Conservation (phyloP, 257 asterid genomes). For the Coffea canephora region DNA sequence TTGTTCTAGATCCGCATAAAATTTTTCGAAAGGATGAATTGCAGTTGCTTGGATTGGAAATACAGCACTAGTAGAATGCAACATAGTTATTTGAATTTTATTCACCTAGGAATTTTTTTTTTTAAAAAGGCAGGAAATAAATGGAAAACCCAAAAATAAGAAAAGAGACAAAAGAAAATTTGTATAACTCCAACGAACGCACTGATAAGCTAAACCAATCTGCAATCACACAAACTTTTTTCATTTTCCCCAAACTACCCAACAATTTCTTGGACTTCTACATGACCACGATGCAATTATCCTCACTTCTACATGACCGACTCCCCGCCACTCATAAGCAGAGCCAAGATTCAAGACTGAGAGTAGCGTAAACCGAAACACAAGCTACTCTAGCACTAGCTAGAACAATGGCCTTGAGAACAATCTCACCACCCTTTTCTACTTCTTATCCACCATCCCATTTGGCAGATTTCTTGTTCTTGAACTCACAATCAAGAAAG, state of each 20-base stretch:
- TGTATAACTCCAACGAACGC: not conserved
- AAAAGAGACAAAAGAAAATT: not conserved
- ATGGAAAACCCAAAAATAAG: not conserved
- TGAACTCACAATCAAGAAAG: slow-evolving; percentile 33
- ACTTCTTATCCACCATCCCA: slow-evolving; percentile 38
- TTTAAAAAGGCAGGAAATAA: not conserved
- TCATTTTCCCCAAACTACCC: not conserved
- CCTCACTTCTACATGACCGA: not conserved
- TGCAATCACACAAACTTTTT: not conserved
- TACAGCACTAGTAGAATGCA: too few relatives aligned
- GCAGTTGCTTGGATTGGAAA: too few relatives aligned
- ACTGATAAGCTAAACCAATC: not conserved
- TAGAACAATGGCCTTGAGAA: slow-evolving; percentile 54
- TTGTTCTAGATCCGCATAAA: too few relatives aligned
- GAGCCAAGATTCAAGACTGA: not conserved
- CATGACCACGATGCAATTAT: too few relatives aligned
- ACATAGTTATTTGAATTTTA: not conserved
- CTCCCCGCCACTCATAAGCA: slow-evolving; percentile 29
- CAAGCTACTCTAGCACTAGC: not conserved
- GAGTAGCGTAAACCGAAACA: not conserved
- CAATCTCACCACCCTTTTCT: slow-evolving; percentile 37
- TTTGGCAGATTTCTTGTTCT: slow-evolving; percentile 29
- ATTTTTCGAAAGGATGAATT: too few relatives aligned
- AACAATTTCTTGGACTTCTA: not conserved
- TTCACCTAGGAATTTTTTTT: not conserved